Percentiles rank a stretch among this genome's conserved stretches.
Conservation (phyloP, 2,329 filamentous ascomycete genomes). For the Sporothrix variecibatus region DNA sequence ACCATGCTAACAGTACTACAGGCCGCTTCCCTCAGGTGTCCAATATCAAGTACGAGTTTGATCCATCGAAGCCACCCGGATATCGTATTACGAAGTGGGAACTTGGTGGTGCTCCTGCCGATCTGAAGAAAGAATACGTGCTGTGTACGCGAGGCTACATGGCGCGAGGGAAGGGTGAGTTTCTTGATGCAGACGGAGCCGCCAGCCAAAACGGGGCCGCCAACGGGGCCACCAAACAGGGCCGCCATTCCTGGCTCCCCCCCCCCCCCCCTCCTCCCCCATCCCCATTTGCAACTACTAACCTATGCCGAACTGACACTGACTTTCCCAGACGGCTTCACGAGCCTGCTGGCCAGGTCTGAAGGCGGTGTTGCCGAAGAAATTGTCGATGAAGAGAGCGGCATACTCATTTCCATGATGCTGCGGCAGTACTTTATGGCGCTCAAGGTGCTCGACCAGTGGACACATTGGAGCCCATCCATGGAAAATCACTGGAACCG, state of each 20-base stretch:
- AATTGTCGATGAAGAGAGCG: constrained; percentile 82
- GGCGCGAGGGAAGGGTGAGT: constrained; percentile 70
- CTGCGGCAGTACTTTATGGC: constrained; percentile 90
- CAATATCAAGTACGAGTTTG: constrained; percentile 75
- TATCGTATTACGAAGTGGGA: constrained; percentile 64
- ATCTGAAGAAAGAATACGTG: constrained; percentile 65
- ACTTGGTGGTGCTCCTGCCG: constrained; percentile 62
- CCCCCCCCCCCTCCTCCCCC: too few species aligned
- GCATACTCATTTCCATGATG: constrained; percentile 81
- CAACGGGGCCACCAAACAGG: background rate
- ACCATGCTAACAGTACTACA: constrained; percentile 27
- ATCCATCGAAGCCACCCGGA: constrained; percentile 61
- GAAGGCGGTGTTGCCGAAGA: constrained; percentile 77
- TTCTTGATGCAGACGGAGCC: background rate
- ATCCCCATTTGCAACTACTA: background rate
- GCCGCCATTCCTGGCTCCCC: too few species aligned
- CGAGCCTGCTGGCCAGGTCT: constrained; percentile 70
- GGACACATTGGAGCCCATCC: constrained; percentile 68
- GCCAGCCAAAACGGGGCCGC: background rate
- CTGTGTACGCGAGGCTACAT: constrained; percentile 86
- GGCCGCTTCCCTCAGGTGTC: constrained; percentile 81
- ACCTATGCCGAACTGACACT: background rate
- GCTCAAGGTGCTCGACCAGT: constrained; percentile 76
- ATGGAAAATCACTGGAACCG: constrained; percentile 65
- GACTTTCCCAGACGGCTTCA: constrained; percentile 66